Percentiles rank a stretch among this genome's conserved stretches.
phyloP scores from a whole-genome alignment of 345 rosid species.

The Populus tremula region DNA sequence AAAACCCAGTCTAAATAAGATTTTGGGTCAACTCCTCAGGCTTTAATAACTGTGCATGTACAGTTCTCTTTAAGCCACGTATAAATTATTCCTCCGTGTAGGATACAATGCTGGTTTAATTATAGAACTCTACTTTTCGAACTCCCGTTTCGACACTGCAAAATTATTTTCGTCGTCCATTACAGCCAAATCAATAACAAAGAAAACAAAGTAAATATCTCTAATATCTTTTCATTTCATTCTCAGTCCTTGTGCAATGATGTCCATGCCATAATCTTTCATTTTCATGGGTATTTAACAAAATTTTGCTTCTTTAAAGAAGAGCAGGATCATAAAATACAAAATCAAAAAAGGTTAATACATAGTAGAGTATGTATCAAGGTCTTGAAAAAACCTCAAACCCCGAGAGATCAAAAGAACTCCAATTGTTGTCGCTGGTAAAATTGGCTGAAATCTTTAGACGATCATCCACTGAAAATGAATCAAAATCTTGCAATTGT shows the following conservation, averaged over 20 bases:
- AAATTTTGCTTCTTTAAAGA: not conserved
- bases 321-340: not conserved
- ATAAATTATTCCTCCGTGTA: no score
- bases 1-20: no score
- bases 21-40: no score
- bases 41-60: no score
- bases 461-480: constrained; percentile 36
- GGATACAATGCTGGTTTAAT: no score
- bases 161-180: no score
- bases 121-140: no score
- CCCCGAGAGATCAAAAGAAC: constrained; percentile 52
- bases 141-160: no score
- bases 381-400: constrained; percentile 45
- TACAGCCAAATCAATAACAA: no score
- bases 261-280: not conserved
- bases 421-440: constrained; percentile 42
- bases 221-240: not conserved
- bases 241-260: not conserved
- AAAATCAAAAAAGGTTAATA: not conserved
- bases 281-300: not conserved
- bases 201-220: not conserved
- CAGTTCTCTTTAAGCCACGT: no score
- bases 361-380: constrained; percentile 15
- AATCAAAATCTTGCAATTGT: constrained; percentile 29
- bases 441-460: constrained; percentile 37